phyloP scores from a whole-genome alignment of 441 rosid genomes.

The Bocquillonia castaneifolia region DNA sequence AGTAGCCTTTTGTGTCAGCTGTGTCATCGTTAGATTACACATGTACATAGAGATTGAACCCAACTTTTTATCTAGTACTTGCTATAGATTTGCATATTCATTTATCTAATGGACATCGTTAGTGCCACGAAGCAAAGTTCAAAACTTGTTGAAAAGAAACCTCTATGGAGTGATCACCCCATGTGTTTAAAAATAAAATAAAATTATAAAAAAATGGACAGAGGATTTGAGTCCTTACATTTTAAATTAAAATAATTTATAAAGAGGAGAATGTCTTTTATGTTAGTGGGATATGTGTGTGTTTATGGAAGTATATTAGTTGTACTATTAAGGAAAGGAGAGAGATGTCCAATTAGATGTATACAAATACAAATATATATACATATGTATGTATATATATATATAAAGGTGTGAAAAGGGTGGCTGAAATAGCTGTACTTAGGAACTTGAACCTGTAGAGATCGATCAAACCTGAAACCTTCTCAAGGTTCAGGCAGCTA shows the following conservation, averaged over 20 bases:
- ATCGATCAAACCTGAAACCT: background rate
- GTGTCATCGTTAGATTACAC: slow-evolving; percentile 28
- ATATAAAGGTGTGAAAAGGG: background rate
- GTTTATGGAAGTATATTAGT: slow-evolving; percentile 15
- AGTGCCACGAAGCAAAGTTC: slow-evolving; percentile 32
- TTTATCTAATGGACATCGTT: slow-evolving; percentile 19
- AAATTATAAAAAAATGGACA: background rate
- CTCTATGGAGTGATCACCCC: slow-evolving; percentile 16
- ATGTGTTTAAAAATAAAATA: slow-evolving; percentile 15
- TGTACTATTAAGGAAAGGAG: slow-evolving; percentile 24
- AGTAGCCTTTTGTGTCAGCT: slow-evolving; percentile 22
- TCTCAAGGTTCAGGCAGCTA: slow-evolving; percentile 12
- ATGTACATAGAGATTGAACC: slow-evolving; percentile 29
- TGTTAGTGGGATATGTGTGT: slow-evolving; percentile 29
- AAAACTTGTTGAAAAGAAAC: slow-evolving; percentile 17
- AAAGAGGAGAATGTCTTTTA: slow-evolving; percentile 35
- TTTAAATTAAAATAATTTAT: background rate
- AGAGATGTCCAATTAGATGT: too few relatives aligned
- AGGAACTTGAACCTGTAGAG: slow-evolving; percentile 58
- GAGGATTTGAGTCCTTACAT: background rate
- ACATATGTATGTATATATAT: background rate
- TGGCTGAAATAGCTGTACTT: slow-evolving; percentile 30
- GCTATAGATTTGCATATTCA: background rate
- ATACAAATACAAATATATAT: background rate
- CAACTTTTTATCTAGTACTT: slow-evolving; percentile 2